phyloP scores from a whole-genome alignment of 2,329 filamentous ascomycete species.

The Scortechinia acanthostroma region DNA sequence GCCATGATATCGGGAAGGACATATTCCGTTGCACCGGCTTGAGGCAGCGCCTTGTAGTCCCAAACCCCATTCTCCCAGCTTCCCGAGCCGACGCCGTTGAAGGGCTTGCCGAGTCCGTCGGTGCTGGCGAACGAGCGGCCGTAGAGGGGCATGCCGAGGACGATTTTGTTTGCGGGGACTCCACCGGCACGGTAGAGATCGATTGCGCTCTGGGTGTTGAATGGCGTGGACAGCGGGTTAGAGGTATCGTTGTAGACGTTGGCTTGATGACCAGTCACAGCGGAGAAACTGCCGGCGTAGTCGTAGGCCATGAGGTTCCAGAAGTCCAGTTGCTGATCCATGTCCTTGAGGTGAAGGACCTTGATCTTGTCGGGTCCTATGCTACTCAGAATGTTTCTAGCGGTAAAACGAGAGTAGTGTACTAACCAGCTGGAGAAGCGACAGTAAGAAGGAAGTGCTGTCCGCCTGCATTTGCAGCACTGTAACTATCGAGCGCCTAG shows the following conservation, averaged over 20 bases:
- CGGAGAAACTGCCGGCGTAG: conserved; percentile 64
- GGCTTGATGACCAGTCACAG: conserved; percentile 57
- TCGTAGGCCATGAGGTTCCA: conserved; percentile 70
- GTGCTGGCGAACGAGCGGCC: conserved; percentile 64
- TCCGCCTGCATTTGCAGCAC: conserved; percentile 20
- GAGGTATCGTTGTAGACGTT: conserved; percentile 55
- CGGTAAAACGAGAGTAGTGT: too few relatives aligned
- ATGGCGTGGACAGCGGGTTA: conserved; percentile 57
- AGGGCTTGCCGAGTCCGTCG: conserved; percentile 57
- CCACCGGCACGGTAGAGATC: conserved; percentile 56
- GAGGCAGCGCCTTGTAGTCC: conserved; percentile 75
- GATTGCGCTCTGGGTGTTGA: conserved; percentile 60
- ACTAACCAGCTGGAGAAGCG: conserved; percentile 36
- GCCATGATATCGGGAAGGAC: conserved; percentile 52
- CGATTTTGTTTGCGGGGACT: conserved; percentile 58
- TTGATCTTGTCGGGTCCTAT: conserved; percentile 31
- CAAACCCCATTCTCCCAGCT: conserved; percentile 70
- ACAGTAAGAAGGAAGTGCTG: conserved; percentile 45
- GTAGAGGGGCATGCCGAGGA: conserved; percentile 76
- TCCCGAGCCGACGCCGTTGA: conserved; percentile 56
- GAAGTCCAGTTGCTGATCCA: conserved; percentile 39
- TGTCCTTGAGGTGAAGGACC: conserved; percentile 32
- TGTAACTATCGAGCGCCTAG: conserved; percentile 48
- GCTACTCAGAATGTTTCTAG: conserved; percentile 5
- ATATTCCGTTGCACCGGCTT: conserved; percentile 44